Conservation (phyloP, 106 monocot genomes). For the Dendrobium chrysotoxum region DNA sequence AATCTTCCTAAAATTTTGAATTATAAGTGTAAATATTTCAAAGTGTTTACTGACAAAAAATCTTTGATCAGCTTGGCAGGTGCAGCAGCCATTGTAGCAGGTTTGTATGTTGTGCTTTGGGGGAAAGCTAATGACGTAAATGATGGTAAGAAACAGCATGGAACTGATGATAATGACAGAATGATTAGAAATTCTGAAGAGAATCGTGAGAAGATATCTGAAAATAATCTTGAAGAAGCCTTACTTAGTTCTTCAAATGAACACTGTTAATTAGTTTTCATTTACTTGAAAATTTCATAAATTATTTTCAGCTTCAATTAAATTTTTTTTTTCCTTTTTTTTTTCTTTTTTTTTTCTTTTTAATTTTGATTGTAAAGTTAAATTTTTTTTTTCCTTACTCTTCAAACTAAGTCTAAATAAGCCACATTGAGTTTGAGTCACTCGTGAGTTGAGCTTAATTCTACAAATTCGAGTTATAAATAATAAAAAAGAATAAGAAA, state of each 20-base stretch:
- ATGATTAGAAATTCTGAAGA: background rate
- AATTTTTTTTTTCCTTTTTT: no score
- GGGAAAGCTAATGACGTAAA: slow-evolving; percentile 19
- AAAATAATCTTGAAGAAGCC: slow-evolving; percentile 1
- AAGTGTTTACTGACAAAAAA: background rate
- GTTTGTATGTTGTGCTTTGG: slow-evolving; percentile 28
- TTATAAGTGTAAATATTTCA: no score
- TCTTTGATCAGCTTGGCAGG: slow-evolving; percentile 15
- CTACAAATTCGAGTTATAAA: no score
- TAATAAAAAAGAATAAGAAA: no score
- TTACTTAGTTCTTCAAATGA: background rate
- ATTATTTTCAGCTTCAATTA: background rate
- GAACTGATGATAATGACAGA: background rate
- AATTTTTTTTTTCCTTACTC: no score
- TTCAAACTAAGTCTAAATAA: no score
- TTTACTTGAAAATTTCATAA: background rate
- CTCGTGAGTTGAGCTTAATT: no score
- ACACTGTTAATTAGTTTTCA: background rate
- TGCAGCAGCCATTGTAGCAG: slow-evolving; percentile 12
- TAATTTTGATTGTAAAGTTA: no score
- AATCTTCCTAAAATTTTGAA: no score
- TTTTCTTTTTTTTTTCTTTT: no score
- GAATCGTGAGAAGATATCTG: background rate
- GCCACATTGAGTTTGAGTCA: no score
- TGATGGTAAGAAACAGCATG: background rate